These are phyloP conservation scores for Candida oleophila DNA, from an alignment of 805 yeast genomes.

Conservation along the genomic window DNA sequence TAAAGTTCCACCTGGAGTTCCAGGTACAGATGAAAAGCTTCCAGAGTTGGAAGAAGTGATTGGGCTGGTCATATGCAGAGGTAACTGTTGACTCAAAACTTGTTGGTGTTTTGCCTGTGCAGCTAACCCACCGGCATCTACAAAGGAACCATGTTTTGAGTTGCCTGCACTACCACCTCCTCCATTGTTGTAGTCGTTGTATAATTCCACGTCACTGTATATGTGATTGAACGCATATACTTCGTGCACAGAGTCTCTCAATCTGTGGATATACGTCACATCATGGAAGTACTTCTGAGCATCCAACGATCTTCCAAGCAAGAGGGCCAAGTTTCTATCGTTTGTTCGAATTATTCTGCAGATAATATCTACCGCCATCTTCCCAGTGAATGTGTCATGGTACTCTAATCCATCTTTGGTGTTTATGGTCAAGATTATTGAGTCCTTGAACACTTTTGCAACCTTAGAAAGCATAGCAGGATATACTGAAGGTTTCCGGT, in stretches of 20 bases:
- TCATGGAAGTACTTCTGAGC: slow-evolving; percentile 94
- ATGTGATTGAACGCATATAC: slow-evolving; percentile 78
- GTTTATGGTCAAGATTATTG: slow-evolving; percentile 69
- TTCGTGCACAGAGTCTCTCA: slow-evolving; percentile 84
- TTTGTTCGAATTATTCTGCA: slow-evolving; percentile 83
- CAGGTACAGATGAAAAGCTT: background rate
- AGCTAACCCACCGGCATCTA: slow-evolving; percentile 8
- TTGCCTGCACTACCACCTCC: slow-evolving; percentile 19
- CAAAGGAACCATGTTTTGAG: slow-evolving; percentile 32
- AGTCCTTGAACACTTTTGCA: slow-evolving; percentile 71
- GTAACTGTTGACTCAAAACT: slow-evolving; percentile 14
- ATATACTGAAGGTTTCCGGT: slow-evolving; percentile 70
- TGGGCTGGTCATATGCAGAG: slow-evolving; percentile 14
- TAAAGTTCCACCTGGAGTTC: background rate
- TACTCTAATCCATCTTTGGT: slow-evolving; percentile 89
- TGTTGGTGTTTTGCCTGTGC: slow-evolving; percentile 14
- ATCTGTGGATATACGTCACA: slow-evolving; percentile 89
- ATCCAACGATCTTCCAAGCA: slow-evolving; percentile 88
- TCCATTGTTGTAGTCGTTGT: slow-evolving; percentile 26
- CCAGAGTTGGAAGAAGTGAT: slow-evolving; percentile 13
- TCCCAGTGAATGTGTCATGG: slow-evolving; percentile 90
- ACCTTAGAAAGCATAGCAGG: slow-evolving; percentile 89
- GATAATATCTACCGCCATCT: slow-evolving; percentile 90
- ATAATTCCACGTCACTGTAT: slow-evolving; percentile 45
- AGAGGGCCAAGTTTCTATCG: slow-evolving; percentile 84